Percentiles rank a stretch among this genome's conserved stretches.
phyloP scores from a whole-genome alignment of 176 grass and related monocot genomes.

The Paspalum notatum region DNA sequence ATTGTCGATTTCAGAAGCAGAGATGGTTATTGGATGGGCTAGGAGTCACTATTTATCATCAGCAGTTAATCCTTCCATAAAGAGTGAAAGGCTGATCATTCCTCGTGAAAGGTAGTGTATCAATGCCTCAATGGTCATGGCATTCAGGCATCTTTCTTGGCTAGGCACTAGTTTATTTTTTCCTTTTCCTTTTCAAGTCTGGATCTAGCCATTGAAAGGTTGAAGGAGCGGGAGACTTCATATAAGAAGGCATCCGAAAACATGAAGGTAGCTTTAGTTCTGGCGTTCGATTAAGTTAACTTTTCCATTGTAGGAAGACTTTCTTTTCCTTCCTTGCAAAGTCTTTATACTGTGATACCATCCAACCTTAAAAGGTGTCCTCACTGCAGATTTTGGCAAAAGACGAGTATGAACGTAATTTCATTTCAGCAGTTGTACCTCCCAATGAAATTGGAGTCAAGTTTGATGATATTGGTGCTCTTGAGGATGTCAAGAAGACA shows the following conservation, averaged over 20 bases:
- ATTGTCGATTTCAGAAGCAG: slow-evolving; percentile 64
- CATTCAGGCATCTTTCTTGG: slow-evolving; percentile 31
- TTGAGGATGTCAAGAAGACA: slow-evolving; percentile 92
- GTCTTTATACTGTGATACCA: not conserved
- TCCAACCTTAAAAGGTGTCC: slow-evolving; percentile 30
- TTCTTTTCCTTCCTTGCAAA: not conserved
- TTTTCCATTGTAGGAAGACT: slow-evolving; percentile 14
- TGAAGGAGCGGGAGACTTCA: slow-evolving; percentile 67
- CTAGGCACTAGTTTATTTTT: not conserved
- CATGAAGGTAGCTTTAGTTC: slow-evolving; percentile 56
- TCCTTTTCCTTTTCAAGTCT: slow-evolving; percentile 52
- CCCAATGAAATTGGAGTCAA: slow-evolving; percentile 91
- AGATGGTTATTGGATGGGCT: slow-evolving; percentile 89
- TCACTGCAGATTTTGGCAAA: slow-evolving; percentile 80
- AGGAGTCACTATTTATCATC: slow-evolving; percentile 90
- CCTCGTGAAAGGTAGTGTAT: slow-evolving; percentile 74
- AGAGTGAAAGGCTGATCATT: slow-evolving; percentile 74
- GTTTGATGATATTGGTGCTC: slow-evolving; percentile 95
- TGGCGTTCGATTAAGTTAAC: slow-evolving; percentile 10
- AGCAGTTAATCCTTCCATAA: slow-evolving; percentile 53
- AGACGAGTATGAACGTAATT: slow-evolving; percentile 94
- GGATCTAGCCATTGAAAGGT: slow-evolving; percentile 73
- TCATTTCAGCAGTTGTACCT: slow-evolving; percentile 89
- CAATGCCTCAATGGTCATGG: slow-evolving; percentile 34
- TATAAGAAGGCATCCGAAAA: slow-evolving; percentile 65